A percentile compares a stretch with the other conserved stretches of the same genome.
phyloP scores from a whole-genome alignment of 768 basidiomycete genomes.

The Termitomyces sp. region DNA sequence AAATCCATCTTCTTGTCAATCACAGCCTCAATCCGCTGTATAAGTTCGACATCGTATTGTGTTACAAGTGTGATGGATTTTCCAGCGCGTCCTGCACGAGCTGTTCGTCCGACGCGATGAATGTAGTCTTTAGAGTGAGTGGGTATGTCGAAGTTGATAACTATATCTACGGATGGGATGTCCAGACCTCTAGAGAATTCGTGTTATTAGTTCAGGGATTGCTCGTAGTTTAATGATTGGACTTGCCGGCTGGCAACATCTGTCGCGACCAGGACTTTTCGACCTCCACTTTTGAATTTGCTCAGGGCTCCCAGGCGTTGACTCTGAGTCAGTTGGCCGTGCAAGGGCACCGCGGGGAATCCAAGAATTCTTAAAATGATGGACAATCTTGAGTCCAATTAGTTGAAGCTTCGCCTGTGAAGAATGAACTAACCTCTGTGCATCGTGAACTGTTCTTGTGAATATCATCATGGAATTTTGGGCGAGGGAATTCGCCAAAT shows the following conservation, averaged over 20 bases:
- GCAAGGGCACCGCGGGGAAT: constrained; percentile 92
- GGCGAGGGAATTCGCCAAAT: constrained; percentile 82
- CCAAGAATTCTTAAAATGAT: constrained; percentile 87
- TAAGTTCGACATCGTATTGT: constrained; percentile 95
- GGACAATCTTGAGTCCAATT: constrained; percentile 49
- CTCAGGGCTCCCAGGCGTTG: constrained; percentile 87
- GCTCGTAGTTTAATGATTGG: neutral
- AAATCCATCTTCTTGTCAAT: constrained; percentile 89
- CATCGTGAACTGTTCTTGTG: constrained; percentile 91
- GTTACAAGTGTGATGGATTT: constrained; percentile 97
- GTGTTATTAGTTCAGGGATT: neutral
- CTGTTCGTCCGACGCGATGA: constrained; percentile 95
- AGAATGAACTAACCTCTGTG: constrained; percentile 53
- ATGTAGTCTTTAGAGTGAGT: constrained; percentile 99
- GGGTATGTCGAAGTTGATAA: constrained; percentile 97
- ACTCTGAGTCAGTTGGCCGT: constrained; percentile 92
- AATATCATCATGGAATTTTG: constrained; percentile 96
- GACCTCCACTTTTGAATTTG: constrained; percentile 94
- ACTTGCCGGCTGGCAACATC: constrained; percentile 89
- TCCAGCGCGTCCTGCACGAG: constrained; percentile 94
- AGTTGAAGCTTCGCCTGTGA: neutral
- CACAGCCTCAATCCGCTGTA: constrained; percentile 92
- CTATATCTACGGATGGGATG: constrained; percentile 91
- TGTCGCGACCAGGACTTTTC: constrained; percentile 89
- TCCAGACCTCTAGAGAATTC: constrained; percentile 69